phyloP scores from a whole-genome alignment of 805 yeast species.

The Millerozyma acaciae region DNA sequence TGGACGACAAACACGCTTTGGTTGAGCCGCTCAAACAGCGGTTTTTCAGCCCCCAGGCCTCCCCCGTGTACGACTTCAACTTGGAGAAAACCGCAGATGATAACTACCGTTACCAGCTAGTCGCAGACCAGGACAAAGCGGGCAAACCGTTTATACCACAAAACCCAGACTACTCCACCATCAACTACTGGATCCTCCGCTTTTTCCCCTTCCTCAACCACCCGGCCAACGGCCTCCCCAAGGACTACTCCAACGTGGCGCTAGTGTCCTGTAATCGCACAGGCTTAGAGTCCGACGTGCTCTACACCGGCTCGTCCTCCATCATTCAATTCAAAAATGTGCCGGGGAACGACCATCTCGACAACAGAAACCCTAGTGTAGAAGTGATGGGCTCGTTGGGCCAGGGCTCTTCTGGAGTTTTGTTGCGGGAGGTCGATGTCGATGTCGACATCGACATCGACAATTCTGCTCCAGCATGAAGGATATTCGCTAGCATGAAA shows the following conservation, averaged over 20 bases:
- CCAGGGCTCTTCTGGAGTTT: conserved; percentile 61
- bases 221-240: conserved; percentile 20
- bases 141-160: conserved; percentile 17
- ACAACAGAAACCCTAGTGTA: conserved; percentile 48
- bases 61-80: conserved; percentile 2
- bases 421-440: conserved; percentile 55
- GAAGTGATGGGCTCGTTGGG: conserved; percentile 54
- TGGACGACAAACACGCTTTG: conserved; percentile 2
- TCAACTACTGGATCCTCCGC: conserved; percentile 74
- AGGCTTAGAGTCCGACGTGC: conserved; percentile 69
- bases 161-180: conserved; percentile 44
- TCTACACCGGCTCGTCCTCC: conserved; percentile 65
- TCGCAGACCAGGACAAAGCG: conserved; percentile 1
- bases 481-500: too few species aligned
- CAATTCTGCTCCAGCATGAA: too few species aligned
- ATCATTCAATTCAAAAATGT: conserved; percentile 49
- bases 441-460: too few species aligned
- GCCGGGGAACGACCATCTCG: conserved; percentile 24
- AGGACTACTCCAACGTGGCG: conserved; percentile 20
- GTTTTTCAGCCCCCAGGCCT: neutral
- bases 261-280: conserved; percentile 64
- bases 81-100: conserved; percentile 1
- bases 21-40: neutral
- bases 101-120: neutral
- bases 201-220: conserved; percentile 58